Conservation (phyloP, 768 basidiomycete genomes). For the Trametes sanguinea region DNA sequence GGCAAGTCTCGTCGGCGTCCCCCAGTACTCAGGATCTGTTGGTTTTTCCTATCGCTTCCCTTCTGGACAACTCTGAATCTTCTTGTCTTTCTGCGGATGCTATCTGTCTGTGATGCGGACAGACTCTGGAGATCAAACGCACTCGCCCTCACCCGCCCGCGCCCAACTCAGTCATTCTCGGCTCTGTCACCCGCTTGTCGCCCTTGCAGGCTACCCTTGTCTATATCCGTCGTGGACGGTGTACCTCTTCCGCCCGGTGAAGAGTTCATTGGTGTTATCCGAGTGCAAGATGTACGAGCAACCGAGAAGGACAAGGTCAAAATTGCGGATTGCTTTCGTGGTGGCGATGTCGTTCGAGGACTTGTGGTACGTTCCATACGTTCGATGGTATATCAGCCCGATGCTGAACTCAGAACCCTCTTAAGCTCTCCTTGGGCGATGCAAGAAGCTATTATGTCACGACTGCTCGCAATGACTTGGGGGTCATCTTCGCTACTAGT, state of each 20-base stretch:
- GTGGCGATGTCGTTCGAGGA: conserved; percentile 88
- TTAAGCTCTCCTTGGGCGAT: conserved; percentile 88
- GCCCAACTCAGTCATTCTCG: conserved; percentile 77
- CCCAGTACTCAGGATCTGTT: conserved; percentile 65
- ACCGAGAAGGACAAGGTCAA: conserved; percentile 91
- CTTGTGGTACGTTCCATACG: conserved; percentile 62
- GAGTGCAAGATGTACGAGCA: conserved; percentile 84
- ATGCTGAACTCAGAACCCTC: not conserved
- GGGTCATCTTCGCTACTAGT: conserved; percentile 88
- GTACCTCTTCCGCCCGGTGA: conserved; percentile 80
- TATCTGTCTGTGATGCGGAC: conserved; percentile 12
- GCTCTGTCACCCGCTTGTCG: conserved; percentile 79
- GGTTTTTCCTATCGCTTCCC: conserved; percentile 41
- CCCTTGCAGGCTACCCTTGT: conserved; percentile 83
- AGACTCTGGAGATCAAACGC: conserved; percentile 67
- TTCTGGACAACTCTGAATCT: conserved; percentile 27
- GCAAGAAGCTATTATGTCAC: conserved; percentile 91
- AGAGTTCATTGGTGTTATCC: conserved; percentile 88
- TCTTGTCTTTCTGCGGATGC: conserved; percentile 4
- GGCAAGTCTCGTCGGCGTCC: conserved; percentile 70
- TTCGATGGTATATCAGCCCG: not conserved
- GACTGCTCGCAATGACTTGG: conserved; percentile 86
- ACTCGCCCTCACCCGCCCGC: conserved; percentile 70
- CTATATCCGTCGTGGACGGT: conserved; percentile 87
- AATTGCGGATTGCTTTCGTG: conserved; percentile 88